phyloP scores from a whole-genome alignment of 192 early-diverging fungal species.

The Entrophospora sp. region DNA sequence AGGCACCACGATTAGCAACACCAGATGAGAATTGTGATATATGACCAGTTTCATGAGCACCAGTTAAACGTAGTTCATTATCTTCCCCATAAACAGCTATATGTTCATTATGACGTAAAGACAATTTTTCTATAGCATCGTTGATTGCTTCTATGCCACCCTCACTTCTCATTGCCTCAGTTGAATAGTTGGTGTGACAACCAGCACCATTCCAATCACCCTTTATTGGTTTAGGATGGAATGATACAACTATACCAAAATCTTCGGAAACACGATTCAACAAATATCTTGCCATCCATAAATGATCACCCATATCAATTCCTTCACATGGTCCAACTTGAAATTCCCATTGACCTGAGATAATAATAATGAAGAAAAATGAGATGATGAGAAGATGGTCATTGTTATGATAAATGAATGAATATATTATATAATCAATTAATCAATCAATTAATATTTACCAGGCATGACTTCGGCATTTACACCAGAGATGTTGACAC shows the following conservation, averaged over 20 bases:
- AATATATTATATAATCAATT: neutral
- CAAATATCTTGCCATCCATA: slow-evolving; percentile 45
- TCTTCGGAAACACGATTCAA: slow-evolving; percentile 48
- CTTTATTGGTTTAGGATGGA: slow-evolving; percentile 50
- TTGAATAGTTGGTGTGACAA: slow-evolving; percentile 49
- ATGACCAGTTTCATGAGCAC: slow-evolving; percentile 44
- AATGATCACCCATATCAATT: slow-evolving; percentile 45
- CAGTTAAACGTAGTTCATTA: slow-evolving; percentile 47
- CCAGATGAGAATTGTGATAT: slow-evolving; percentile 41
- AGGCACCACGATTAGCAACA: slow-evolving; percentile 48
- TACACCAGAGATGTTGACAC: slow-evolving; percentile 46
- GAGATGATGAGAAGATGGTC: neutral
- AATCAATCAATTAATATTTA: neutral
- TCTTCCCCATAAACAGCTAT: slow-evolving; percentile 51
- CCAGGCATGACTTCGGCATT: slow-evolving; percentile 48
- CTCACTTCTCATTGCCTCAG: slow-evolving; percentile 37
- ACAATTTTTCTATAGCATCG: slow-evolving; percentile 44
- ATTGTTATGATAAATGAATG: too few relatives aligned
- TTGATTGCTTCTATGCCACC: slow-evolving; percentile 43
- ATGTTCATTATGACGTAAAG: slow-evolving; percentile 34
- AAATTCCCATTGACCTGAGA: slow-evolving; percentile 40
- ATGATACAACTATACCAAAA: slow-evolving; percentile 44
- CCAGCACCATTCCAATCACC: slow-evolving; percentile 56
- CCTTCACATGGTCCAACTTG: slow-evolving; percentile 51
- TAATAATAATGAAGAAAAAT: neutral